Conservation (phyloP, 768 basidiomycete genomes). For the Panaeolus cyanescens region DNA sequence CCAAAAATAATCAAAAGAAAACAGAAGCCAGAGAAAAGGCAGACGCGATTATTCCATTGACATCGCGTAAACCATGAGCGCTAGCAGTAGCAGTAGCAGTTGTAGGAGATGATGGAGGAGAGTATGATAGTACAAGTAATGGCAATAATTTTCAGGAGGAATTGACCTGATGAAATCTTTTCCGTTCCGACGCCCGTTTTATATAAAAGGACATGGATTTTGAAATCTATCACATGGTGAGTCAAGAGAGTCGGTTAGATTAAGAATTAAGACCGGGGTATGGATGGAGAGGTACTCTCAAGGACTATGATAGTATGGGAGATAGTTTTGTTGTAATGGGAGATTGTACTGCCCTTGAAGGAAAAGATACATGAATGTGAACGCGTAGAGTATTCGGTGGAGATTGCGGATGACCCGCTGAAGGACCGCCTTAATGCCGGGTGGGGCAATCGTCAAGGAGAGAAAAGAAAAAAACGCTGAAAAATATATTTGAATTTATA, state of each 20-base stretch:
- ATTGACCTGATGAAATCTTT: not conserved
- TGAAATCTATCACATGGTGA: not conserved
- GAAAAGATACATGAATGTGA: constrained; percentile 1
- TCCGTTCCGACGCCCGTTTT: not conserved
- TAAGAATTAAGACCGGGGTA: not conserved
- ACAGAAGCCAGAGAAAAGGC: constrained; percentile 56
- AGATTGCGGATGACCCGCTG: constrained; percentile 23
- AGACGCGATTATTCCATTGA: constrained; percentile 58
- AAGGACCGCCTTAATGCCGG: constrained; percentile 26
- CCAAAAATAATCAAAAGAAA: constrained; percentile 92
- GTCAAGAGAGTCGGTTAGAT: not conserved
- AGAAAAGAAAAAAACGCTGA: not conserved
- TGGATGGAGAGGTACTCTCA: not conserved
- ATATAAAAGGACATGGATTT: not conserved
- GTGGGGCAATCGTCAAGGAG: constrained; percentile 5
- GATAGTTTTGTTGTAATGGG: not conserved
- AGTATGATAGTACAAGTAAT: not conserved
- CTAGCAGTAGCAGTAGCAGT: not conserved
- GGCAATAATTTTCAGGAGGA: not conserved
- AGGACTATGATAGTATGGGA: not conserved
- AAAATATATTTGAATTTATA: not conserved
- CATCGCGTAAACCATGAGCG: constrained; percentile 49
- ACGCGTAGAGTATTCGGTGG: constrained; percentile 12
- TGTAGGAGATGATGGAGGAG: constrained; percentile 6
- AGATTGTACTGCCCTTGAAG: constrained; percentile 1